phyloP scores from a whole-genome alignment of 345 rosid species.

The Populus nigra region DNA sequence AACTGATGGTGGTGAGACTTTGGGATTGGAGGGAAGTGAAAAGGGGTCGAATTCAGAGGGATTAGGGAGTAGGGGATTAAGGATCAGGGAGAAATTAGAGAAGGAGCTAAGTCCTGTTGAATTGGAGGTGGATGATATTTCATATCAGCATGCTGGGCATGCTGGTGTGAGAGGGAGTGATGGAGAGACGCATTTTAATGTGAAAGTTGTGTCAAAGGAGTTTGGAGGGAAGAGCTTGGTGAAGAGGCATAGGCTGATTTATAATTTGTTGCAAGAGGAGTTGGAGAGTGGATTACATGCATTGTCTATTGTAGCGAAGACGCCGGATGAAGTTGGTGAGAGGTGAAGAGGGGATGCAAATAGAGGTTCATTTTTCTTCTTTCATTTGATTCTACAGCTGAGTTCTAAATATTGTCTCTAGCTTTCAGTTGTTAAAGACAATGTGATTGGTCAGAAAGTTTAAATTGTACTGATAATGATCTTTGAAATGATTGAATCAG shows the following conservation, averaged over 20 bases:
- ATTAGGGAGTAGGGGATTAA: slow-evolving; percentile 62
- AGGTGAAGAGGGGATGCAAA: slow-evolving; percentile 15
- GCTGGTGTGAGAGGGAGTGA: slow-evolving; percentile 77
- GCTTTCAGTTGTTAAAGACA: neutral
- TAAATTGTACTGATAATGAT: neutral
- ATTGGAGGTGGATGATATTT: slow-evolving; percentile 72
- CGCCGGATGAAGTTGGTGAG: slow-evolving; percentile 59
- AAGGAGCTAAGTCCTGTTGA: slow-evolving; percentile 65
- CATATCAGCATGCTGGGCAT: slow-evolving; percentile 94
- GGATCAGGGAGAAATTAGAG: slow-evolving; percentile 69
- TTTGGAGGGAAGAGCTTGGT: slow-evolving; percentile 92
- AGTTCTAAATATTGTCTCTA: neutral
- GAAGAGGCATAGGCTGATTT: slow-evolving; percentile 80
- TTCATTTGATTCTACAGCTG: neutral
- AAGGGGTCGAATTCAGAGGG: slow-evolving; percentile 22
- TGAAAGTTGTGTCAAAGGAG: slow-evolving; percentile 69
- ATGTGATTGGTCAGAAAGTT: neutral
- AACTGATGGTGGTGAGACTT: slow-evolving; percentile 17
- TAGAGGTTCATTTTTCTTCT: slow-evolving; percentile 18
- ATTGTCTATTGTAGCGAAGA: slow-evolving; percentile 78
- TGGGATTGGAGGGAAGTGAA: slow-evolving; percentile 8
- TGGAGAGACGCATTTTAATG: slow-evolving; percentile 84
- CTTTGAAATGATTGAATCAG: neutral
- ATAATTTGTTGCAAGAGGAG: slow-evolving; percentile 74
- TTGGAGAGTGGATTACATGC: slow-evolving; percentile 83